Evolutionary conservation across 352 stramenopile genomes (phyloP).

Genomic region (Pythium brachiatum): DNA sequence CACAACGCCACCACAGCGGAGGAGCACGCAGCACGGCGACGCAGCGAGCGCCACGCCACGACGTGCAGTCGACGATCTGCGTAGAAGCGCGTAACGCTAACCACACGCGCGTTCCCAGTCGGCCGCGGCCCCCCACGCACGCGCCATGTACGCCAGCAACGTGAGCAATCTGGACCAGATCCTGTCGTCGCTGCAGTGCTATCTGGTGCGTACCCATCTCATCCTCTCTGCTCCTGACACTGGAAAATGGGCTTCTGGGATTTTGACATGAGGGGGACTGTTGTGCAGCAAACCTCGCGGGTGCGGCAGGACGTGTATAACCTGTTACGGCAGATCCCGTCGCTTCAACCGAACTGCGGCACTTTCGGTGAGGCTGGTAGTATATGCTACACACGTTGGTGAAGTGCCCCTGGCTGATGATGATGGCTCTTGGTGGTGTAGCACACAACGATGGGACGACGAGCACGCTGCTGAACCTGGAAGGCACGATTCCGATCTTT

Average conservation of each 20-base stretch:
- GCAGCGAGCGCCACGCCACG: background rate
- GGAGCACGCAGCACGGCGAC: background rate
- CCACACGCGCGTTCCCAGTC: background rate
- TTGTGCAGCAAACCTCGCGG: constrained; percentile 71
- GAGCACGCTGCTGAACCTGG: constrained; percentile 79
- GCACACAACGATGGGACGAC: constrained; percentile 86
- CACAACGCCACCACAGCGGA: background rate
- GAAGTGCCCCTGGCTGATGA: background rate
- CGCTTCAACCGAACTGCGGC: constrained; percentile 79
- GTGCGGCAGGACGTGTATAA: constrained; percentile 86
- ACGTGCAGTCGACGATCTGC: background rate
- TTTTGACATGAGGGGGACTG: too few species aligned
- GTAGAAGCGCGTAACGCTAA: background rate
- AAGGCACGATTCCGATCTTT: constrained; percentile 91
- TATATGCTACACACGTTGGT: background rate
- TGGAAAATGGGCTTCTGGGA: background rate
- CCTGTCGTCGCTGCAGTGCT: constrained; percentile 83
- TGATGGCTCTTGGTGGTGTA: constrained; percentile 14
- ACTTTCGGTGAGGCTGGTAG: constrained; percentile 53
- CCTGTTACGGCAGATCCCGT: constrained; percentile 82
- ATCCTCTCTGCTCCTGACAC: background rate
- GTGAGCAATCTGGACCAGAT: constrained; percentile 88
- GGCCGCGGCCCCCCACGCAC: background rate
- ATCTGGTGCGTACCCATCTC: constrained; percentile 42
- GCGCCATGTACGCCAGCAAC: constrained; percentile 78